Base-by-base conservation (phyloP, 2,329 filamentous ascomycete genomes). In the Plectosphaerella cucumerina region DNA sequence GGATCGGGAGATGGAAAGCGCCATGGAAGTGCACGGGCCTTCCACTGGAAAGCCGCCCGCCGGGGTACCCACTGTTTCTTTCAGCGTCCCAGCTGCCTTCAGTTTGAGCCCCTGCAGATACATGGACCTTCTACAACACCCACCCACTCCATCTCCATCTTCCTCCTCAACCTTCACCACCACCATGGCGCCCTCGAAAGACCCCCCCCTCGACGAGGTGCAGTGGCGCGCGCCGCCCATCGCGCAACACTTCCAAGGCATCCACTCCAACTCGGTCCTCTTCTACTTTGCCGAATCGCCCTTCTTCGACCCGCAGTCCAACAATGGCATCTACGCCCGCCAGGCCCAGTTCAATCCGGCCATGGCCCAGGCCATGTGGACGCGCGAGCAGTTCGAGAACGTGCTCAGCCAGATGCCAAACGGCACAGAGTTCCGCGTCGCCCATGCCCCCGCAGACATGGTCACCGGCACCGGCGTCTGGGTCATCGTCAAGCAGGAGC, bases 261-360 rank as follows among this genome's bases (percentile, higher is more conserved):
- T 87, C 48, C 83, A 87, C 66, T 80, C 74, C 58, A 86, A 87
- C 64, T 77, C 76, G 44, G 74, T 87, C 53, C 79, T 86, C 53
- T 84, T 80, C 70, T 87, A 87, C 70, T 87, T 87, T 58, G 78
- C 82, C 57, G 72, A 78, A 54, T 87, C 84, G 53, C 83, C 84
- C 21, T 87, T 86, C 68, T 87, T 82, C 69, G 84, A 87, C 65
- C 74, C 70, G 53, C 86, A 81, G 2, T 86, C 82, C 57, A 87
- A 87, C 65, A 87, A 87, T 65, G 80, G 79, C 56, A 73, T 85
- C 34, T 71, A 87, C 37, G 79, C 77, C 60, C 77, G 71, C 56
- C 84, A 87, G 65, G 81, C 82, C 41, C 73, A 80, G 65, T 81
- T 76, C 67, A 86, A 86, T 64, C 71, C 72, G 22, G 70, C 74